These are phyloP conservation scores for Phytopythium cucurbitacearum DNA, from an alignment of 352 stramenopile species.

Conservation along the genomic window DNA sequence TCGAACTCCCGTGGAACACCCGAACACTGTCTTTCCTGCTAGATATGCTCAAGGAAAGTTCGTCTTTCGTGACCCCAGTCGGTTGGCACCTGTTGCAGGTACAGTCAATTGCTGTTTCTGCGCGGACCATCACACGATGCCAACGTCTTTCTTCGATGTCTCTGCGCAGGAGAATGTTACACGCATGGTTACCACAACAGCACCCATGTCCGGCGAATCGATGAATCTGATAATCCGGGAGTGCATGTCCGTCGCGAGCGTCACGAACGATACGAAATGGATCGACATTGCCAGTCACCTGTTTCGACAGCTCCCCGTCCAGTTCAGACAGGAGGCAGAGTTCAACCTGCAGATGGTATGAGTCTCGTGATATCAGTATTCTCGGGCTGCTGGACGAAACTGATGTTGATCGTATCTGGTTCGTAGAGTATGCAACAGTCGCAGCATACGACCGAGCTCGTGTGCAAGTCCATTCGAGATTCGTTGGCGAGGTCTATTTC, in stretches of 20 bases:
- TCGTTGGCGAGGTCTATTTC: too few species aligned
- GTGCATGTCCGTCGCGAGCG: constrained; percentile 48
- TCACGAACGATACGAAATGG: constrained; percentile 40
- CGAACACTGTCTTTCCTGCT: constrained; percentile 52
- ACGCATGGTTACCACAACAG: constrained; percentile 33
- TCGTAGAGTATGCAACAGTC: constrained; percentile 58
- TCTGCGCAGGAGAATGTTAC: constrained; percentile 35
- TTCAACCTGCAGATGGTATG: constrained; percentile 79
- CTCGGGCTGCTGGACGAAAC: neutral
- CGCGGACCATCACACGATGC: neutral
- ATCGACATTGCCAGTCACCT: constrained; percentile 46
- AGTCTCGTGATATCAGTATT: neutral
- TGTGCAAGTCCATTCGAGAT: constrained; percentile 42
- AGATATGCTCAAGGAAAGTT: constrained; percentile 50
- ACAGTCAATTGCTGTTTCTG: neutral
- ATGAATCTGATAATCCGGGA: constrained; percentile 64
- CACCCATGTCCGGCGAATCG: constrained; percentile 33
- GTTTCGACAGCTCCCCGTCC: constrained; percentile 40
- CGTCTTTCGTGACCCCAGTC: constrained; percentile 27
- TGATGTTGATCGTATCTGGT: neutral
- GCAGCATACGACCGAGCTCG: constrained; percentile 31
- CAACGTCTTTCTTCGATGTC: neutral
- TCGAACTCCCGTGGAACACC: constrained; percentile 64
- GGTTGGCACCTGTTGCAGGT: constrained; percentile 63
- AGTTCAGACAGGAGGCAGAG: constrained; percentile 61